These are phyloP conservation scores for Penicillium janthinellum DNA, from an alignment of 2,329 filamentous ascomycete species.

Conservation along the genomic window DNA sequence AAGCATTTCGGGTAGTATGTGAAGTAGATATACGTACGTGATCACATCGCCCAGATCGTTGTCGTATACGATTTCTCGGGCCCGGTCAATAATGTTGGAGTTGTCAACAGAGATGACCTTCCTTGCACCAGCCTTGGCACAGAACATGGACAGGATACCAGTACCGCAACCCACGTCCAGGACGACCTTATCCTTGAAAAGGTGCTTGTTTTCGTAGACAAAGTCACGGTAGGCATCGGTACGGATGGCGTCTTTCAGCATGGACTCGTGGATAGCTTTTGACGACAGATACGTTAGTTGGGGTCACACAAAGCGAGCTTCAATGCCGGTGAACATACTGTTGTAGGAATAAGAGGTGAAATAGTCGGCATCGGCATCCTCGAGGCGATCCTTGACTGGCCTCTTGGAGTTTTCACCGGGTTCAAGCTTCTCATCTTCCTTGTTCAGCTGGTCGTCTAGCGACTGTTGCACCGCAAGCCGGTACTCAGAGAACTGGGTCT, in stretches of 20 bases:
- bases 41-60: constrained; percentile 76
- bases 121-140: constrained; percentile 82
- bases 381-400: constrained; percentile 34
- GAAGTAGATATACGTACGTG: constrained; percentile 49
- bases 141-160: constrained; percentile 92
- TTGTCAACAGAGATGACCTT: constrained; percentile 91
- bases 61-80: constrained; percentile 78
- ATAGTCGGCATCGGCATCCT: constrained; percentile 62
- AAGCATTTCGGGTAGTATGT: no score
- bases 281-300: constrained; percentile 9
- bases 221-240: constrained; percentile 94
- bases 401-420: constrained; percentile 26
- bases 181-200: constrained; percentile 83
- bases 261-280: constrained; percentile 91
- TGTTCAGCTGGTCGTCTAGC: constrained; percentile 65
- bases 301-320: no score
- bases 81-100: constrained; percentile 84
- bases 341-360: constrained; percentile 68
- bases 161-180: constrained; percentile 87
- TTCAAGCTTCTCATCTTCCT: constrained; percentile 51
- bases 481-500: constrained; percentile 66
- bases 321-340: constrained; percentile 53
- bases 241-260: constrained; percentile 87
- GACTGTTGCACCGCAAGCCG: constrained; percentile 66
- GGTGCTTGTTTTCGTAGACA: constrained; percentile 85